Base-by-base conservation (phyloP, 202 grass and related monocot genomes). In the Zizania palustris region DNA sequence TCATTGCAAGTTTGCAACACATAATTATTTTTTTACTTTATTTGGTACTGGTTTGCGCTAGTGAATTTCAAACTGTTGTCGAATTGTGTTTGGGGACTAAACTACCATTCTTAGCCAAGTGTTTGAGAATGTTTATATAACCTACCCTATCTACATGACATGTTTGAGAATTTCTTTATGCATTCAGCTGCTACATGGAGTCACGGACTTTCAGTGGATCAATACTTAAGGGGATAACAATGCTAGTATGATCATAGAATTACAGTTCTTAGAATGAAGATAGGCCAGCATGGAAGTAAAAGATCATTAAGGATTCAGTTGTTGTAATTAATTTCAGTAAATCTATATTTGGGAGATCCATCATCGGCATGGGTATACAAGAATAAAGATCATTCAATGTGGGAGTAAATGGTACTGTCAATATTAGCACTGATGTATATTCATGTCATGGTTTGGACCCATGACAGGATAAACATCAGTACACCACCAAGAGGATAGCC, bases 71-170 rank as follows among this genome's bases (percentile, higher is more conserved):
- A 69, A 4, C 40, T 56, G 19, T 15, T 54, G n/a, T 37, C 10
- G 33, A 39, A 63, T 15, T 34, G 37, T 49, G 45, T 33, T 28
- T 14, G 46, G 15, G 9, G 6, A 28, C 28, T 1, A 28, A 28
- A 28, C 3, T 40, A 70, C 15, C 7, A 34, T 73, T 59, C 9
- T 71, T 33, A 15, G 41, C 42, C 56, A 40, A 61, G 66, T 64
- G 28, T 38, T 67, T 45, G 63, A 11, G 58, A 58, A 84, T 84
- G 48, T n/a, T 78, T 49, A 45, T 48, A 59, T 38, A 48, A 36
- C 36, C 42, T 45, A 48, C 15, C 53, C 37, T 55, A 11, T 8
- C 35, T 20, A 4, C 28, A 11, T 13, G 46, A 41, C 64, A 51
- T 68, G 35, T 46, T 79, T 59, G 53, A 79, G 15, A 58, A 68